A percentile compares a stretch with the other conserved stretches of the same genome.
Conservation (phyloP, 768 basidiomycete genomes). For the Pholiota molesta region DNA sequence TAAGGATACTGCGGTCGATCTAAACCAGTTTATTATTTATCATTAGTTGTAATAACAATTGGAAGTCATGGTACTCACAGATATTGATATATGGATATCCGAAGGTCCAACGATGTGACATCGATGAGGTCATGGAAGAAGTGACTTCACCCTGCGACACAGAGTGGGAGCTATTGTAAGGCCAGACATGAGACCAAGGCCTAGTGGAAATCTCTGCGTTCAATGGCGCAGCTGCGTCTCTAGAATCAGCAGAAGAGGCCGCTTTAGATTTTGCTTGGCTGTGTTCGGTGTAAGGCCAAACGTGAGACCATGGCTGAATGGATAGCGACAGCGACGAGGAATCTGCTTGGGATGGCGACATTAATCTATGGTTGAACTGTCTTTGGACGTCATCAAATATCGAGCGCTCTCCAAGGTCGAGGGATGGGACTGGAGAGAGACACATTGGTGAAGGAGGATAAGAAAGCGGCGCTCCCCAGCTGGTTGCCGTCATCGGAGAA, state of each 20-base stretch:
- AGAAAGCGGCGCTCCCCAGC: slow-evolving; percentile 52
- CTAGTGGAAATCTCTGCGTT: not conserved
- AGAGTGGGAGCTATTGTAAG: slow-evolving; percentile 8
- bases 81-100: slow-evolving; percentile 29
- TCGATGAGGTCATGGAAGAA: not conserved
- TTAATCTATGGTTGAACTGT: not conserved
- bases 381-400: slow-evolving; percentile 7
- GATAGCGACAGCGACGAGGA: not conserved
- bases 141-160: not conserved
- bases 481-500: slow-evolving; percentile 53
- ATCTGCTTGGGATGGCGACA: not conserved
- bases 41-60: not conserved
- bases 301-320: slow-evolving; percentile 27
- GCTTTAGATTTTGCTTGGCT: not conserved
- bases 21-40: not conserved
- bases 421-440: slow-evolving; percentile 20
- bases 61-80: slow-evolving; percentile 26
- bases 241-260: not conserved
- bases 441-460: slow-evolving; percentile 33
- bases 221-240: too few relatives aligned
- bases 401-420: slow-evolving; percentile 24
- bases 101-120: slow-evolving; percentile 3
- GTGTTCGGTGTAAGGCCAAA: slow-evolving; percentile 34
- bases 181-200: slow-evolving; percentile 20
- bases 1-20: slow-evolving; percentile 39